Percentiles rank a stretch among this genome's conserved stretches.
Evolutionary conservation across 495 filamentous ascomycete genomes (phyloP).

Genomic region (Pyrenula massariospora): DNA sequence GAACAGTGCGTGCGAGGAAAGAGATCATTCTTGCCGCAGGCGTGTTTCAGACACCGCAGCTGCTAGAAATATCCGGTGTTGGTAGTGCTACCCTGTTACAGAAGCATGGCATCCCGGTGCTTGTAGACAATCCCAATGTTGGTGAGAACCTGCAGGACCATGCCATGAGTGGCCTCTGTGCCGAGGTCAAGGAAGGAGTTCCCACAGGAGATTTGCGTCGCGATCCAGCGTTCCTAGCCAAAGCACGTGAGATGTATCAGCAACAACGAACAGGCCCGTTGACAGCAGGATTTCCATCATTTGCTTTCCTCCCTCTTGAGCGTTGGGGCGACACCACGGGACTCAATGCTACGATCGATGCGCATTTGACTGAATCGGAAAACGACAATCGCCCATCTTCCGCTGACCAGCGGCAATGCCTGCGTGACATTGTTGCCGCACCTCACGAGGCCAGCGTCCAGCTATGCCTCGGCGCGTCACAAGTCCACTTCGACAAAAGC

Average conservation of each 20-base stretch:
- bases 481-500: neutral
- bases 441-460: no score
- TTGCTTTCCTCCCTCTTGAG: no score
- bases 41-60: slow-evolving; percentile 35
- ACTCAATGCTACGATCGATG: no score
- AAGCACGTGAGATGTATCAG: slow-evolving; percentile 3
- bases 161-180: slow-evolving; percentile 7
- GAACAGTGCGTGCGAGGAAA: slow-evolving; percentile 12
- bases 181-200: slow-evolving; percentile 6
- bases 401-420: no score
- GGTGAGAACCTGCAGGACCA: slow-evolving; percentile 39
- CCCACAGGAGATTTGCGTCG: slow-evolving; percentile 5
- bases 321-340: no score
- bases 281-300: no score
- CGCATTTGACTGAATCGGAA: no score
- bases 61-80: slow-evolving; percentile 48
- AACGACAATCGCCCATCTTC: no score
- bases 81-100: slow-evolving; percentile 22
- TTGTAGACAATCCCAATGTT: slow-evolving; percentile 27
- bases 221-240: neutral
- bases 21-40: slow-evolving; percentile 42
- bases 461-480: slow-evolving; percentile 9
- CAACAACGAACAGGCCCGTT: slow-evolving; percentile 9
- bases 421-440: no score
- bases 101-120: slow-evolving; percentile 22